Conservation (phyloP, 345 rosid genomes). For the Garcia nutans region DNA sequence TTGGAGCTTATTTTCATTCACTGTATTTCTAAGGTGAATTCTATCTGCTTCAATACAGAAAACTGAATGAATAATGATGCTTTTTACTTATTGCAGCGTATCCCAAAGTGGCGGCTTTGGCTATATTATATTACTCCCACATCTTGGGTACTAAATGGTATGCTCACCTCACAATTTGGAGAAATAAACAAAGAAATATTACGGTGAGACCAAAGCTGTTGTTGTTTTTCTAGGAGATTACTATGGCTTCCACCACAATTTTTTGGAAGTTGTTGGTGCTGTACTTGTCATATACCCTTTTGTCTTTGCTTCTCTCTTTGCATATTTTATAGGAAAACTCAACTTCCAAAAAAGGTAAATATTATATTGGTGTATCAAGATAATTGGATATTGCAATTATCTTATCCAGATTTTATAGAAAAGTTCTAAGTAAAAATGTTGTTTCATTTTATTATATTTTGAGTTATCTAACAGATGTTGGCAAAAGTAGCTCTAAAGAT, state of each 20-base stretch:
- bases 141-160: slow-evolving; percentile 62
- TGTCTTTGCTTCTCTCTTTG: slow-evolving; percentile 52
- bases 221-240: slow-evolving; percentile 49
- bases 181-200: slow-evolving; percentile 44
- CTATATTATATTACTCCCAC: slow-evolving; percentile 59
- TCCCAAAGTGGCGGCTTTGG: slow-evolving; percentile 93
- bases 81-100: slow-evolving; percentile 43
- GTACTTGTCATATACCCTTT: slow-evolving; percentile 51
- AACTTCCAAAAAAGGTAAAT: slow-evolving; percentile 63
- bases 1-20: neutral
- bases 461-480: too few relatives aligned
- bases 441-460: too few relatives aligned
- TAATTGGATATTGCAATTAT: neutral
- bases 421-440: neutral
- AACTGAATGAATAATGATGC: neutral
- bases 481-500: too few relatives aligned
- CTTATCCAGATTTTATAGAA: neutral
- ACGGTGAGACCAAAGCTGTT: slow-evolving; percentile 42
- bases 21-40: neutral
- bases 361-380: neutral
- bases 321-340: slow-evolving; percentile 46
- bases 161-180: slow-evolving; percentile 76
- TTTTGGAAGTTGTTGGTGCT: slow-evolving; percentile 33
- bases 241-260: slow-evolving; percentile 51
- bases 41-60: neutral